Conservation (phyloP, 2,329 filamentous ascomycete species). For the Diplodia corticola region DNA sequence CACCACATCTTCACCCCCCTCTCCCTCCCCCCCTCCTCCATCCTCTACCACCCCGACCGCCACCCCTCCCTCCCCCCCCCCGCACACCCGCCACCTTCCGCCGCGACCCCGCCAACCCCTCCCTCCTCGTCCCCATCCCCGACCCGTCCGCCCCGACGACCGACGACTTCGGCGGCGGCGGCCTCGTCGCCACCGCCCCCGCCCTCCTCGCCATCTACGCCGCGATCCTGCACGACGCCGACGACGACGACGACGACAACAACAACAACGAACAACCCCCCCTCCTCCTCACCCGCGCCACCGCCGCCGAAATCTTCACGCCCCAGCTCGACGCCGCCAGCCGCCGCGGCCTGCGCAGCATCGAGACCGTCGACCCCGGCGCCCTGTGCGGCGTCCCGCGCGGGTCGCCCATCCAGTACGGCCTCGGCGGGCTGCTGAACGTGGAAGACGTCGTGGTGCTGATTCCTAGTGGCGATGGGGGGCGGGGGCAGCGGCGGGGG, state of each 20-base stretch:
- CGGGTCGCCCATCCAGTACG: not conserved
- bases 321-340: not conserved
- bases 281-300: not conserved
- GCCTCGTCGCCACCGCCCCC: not conserved
- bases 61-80: not conserved
- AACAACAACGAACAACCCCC: not conserved
- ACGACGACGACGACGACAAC: not conserved
- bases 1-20: conserved; percentile 30
- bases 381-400: not conserved
- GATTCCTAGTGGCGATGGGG: too few species aligned
- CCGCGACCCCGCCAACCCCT: conserved; percentile 5
- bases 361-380: conserved; percentile 1
- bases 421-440: conserved; percentile 10
- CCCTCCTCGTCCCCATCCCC: not conserved
- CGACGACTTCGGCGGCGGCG: conserved; percentile 20
- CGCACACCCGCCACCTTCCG: conserved; percentile 29
- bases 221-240: not conserved
- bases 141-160: not conserved
- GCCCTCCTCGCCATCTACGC: conserved; percentile 11
- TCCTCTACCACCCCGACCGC: conserved; percentile 27
- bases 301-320: not conserved
- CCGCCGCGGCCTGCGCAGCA: not conserved
- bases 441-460: not conserved
- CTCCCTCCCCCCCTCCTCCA: conserved; percentile 26
- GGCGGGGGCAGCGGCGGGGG: not conserved